Evolutionary conservation across 345 rosid genomes (phyloP), one percentile per base, ranked within the genome.

Genomic region (Nephelium lappaceum): DNA sequence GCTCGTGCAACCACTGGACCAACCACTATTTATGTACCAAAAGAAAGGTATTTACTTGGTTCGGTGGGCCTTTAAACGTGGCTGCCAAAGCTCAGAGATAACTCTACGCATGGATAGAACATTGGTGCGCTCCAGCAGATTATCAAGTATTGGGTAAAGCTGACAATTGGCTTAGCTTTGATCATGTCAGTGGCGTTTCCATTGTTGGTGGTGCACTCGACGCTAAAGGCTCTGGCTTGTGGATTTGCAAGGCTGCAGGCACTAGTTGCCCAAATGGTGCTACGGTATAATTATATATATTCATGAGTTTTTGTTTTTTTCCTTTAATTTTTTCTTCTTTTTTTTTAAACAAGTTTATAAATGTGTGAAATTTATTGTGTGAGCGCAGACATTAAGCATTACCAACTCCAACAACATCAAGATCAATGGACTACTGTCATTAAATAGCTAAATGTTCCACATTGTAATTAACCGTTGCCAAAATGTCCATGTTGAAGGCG

Each of bases 391-490:
- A 8, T 21, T 83, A 24, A 63, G 78, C 21, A 65, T 83, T 66
- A 80, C 69, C 24, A 77, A 74, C 14, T 80, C 83, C 1, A 77
- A 80, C 27, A 68, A 77, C 70, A 47, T 77, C 4, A 74, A 1
- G 43, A 65, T 83, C 41, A 38, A 36, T 0, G 79, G 83, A 12
- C 47, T 83, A 14, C 19, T 21, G 47, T 83, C 83, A 14, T 4
- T 80, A 5, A 80, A 83, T 43, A 83, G 86, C 77, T 78, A 83
- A 60, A 55, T 79, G 81, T 80, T 72, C 31, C 83, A 80, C 69
- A 69, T 83, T 42, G 83, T 64, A 2, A 42, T 83, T 39, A 69
- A 80, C 19, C 42, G 76, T 7, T 77, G 83, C 47, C 61, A 77
- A 15, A 73, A 79, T 61, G 83, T 83, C 24, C 31, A 41, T 1